phyloP scores from a whole-genome alignment of 2,329 filamentous ascomycete species.

The Thermothelomyces thermophilus region DNA sequence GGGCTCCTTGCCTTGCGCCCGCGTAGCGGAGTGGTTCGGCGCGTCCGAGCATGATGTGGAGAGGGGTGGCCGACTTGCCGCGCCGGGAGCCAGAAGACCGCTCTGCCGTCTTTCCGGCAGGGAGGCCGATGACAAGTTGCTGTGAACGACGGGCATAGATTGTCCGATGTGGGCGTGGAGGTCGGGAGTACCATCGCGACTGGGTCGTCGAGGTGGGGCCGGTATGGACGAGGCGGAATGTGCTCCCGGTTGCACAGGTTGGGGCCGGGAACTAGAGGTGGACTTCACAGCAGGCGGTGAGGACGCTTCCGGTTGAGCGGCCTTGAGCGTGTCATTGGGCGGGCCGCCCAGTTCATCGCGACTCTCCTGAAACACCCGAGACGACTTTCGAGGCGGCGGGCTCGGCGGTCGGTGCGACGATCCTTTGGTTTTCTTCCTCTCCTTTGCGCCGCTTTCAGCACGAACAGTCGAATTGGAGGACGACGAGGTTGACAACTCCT shows the following conservation, averaged over 20 bases:
- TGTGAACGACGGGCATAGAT: constrained; percentile 53
- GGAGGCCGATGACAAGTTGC: constrained; percentile 48
- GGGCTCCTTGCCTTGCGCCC: constrained; percentile 31
- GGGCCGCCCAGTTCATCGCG: constrained; percentile 35
- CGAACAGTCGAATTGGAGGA: constrained; percentile 65
- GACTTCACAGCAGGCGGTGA: constrained; percentile 22
- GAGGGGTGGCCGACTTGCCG: constrained; percentile 32
- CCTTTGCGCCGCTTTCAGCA: constrained; percentile 41
- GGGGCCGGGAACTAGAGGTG: constrained; percentile 23
- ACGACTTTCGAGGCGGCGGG: constrained; percentile 56
- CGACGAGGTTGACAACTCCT: constrained; percentile 65
- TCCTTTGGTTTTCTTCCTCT: constrained; percentile 38
- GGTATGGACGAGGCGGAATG: constrained; percentile 29
- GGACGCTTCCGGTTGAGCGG: constrained; percentile 22
- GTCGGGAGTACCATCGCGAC: constrained; percentile 59
- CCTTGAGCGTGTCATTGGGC: constrained; percentile 32
- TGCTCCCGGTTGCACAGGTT: constrained; percentile 25
- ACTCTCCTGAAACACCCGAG: constrained; percentile 44
- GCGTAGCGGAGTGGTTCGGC: constrained; percentile 24
- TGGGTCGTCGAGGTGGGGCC: constrained; percentile 54
- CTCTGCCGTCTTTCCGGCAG: constrained; percentile 44
- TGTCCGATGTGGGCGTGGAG: constrained; percentile 51
- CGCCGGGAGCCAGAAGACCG: constrained; percentile 27
- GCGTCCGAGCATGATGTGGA: constrained; percentile 31
- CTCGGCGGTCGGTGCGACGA: constrained; percentile 49